These are phyloP conservation scores for Penicillium sp. DNA, from an alignment of 2,329 filamentous ascomycete genomes.

Conservation along the genomic window DNA sequence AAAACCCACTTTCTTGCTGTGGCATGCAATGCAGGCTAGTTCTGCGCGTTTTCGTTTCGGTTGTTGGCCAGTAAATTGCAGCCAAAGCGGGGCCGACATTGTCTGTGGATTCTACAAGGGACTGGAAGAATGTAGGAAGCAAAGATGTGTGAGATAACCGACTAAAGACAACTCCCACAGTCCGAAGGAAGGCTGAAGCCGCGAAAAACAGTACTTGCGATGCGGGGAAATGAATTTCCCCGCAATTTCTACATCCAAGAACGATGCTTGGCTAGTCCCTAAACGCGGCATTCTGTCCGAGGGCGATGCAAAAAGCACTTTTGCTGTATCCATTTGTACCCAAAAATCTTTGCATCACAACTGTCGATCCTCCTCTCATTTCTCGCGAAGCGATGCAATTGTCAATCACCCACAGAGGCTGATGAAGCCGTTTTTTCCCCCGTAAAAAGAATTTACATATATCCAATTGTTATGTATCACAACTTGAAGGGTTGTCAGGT, in stretches of 20 bases:
- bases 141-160: not conserved
- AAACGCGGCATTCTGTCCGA: not conserved
- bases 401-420: too few species aligned
- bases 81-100: slow-evolving; percentile 12
- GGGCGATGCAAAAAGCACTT: not conserved
- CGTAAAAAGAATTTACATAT: too few species aligned
- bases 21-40: slow-evolving; percentile 16
- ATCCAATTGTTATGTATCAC: too few species aligned
- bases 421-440: too few species aligned
- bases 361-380: too few species aligned
- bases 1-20: slow-evolving; percentile 15
- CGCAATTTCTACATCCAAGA: not conserved
- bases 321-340: too few species aligned
- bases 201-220: not conserved
- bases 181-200: not conserved
- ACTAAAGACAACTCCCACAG: not conserved
- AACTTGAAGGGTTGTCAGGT: not conserved
- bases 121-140: not conserved
- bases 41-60: slow-evolving; percentile 16
- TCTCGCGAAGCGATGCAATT: too few species aligned
- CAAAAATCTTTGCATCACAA: too few species aligned
- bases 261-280: not conserved
- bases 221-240: slow-evolving; percentile 4
- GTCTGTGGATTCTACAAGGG: not conserved
- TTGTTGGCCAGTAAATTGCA: slow-evolving; percentile 16